phyloP scores from a whole-genome alignment of 2,329 filamentous ascomycete genomes.

The Alternaria novae-zelandiae region DNA sequence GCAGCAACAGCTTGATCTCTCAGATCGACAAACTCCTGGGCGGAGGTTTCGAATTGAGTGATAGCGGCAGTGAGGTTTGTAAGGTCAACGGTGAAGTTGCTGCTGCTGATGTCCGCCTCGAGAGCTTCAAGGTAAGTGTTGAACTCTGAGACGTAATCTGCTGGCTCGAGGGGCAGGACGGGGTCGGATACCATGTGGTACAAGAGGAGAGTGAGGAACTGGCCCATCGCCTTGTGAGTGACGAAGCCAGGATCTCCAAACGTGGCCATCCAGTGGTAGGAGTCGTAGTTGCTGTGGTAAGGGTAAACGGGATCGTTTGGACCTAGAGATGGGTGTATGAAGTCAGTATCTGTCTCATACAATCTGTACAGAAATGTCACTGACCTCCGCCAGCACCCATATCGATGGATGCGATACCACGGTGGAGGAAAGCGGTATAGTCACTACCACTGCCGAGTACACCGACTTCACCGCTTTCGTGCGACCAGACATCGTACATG shows the following conservation, averaged over 20 bases:
- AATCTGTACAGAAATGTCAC: neutral
- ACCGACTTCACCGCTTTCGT: constrained; percentile 46
- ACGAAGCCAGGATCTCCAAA: constrained; percentile 60
- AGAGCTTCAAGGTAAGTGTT: constrained; percentile 46
- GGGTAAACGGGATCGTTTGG: constrained; percentile 54
- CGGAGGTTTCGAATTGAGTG: constrained; percentile 41
- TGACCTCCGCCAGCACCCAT: constrained; percentile 48
- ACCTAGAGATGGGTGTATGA: neutral
- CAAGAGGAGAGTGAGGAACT: constrained; percentile 53
- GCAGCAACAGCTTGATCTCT: constrained; percentile 36
- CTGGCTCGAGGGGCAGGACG: constrained; percentile 49
- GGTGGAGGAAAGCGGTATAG: constrained; percentile 56
- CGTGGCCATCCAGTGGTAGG: constrained; percentile 59
- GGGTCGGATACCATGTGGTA: constrained; percentile 51
- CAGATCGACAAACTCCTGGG: constrained; percentile 37
- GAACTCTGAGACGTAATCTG: constrained; percentile 49
- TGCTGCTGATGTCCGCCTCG: constrained; percentile 34
- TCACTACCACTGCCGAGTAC: constrained; percentile 56
- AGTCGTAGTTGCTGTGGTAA: constrained; percentile 57
- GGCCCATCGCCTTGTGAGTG: constrained; percentile 58
- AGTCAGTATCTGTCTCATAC: neutral
- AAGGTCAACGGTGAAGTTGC: constrained; percentile 42
- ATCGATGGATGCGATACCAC: constrained; percentile 53
- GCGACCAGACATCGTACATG: constrained; percentile 55
- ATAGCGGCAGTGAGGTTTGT: constrained; percentile 45